Evolutionary conservation across 2,329 filamentous ascomycete species (phyloP), one percentile per base, ranked within the genome.

Genomic region (Thielaviopsis cerberus): DNA sequence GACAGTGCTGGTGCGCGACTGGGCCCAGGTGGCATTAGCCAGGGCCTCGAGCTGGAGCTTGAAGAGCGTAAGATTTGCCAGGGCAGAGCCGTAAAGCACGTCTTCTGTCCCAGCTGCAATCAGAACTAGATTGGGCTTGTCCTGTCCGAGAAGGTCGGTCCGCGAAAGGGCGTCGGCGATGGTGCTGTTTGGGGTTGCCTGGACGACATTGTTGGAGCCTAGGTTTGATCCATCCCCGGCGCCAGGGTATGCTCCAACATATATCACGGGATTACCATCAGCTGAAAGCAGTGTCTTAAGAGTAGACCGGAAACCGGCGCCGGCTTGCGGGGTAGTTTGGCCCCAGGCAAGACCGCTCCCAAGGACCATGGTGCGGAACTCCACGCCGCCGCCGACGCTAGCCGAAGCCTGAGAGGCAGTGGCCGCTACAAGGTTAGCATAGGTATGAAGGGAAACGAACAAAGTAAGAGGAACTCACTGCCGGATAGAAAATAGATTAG

Each of bases 41-140:
- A 71, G 41, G 30, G 34, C 53, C 11, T 54, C 61, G 58, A 71
- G 62, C 10, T 66, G 65, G 17, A 62, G 62, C 7, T 64, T 17
- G n/a, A 69, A 57, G 55, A 69, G 64, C 17, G 65, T 60, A 59
- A 67, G 63, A 27, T 66, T 66, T 27, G 65, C 8, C 20, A 45
- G 25, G 22, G 53, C 30, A 6, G 30, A 15, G 53, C 37, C 53
- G 22, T 25, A 41, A 3, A 51, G 30, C 5, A 50, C 54, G 61
- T 74, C 71, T 60, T 73, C 73, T 15, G 70, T 69, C 1, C 71
- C 71, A 7, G 64, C 67, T 58, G 73, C 71, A 59, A 73, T 59
- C 7, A 70, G 62, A 50, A 72, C 64, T 13, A 72, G 25, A 57
- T 72, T 69, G 0, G 72, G 71, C 59, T 64, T 64, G 57, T 65